Evolutionary conservation across 1,139 yeast species (phyloP).

Genomic region (Saccharomyces pastorianus): DNA sequence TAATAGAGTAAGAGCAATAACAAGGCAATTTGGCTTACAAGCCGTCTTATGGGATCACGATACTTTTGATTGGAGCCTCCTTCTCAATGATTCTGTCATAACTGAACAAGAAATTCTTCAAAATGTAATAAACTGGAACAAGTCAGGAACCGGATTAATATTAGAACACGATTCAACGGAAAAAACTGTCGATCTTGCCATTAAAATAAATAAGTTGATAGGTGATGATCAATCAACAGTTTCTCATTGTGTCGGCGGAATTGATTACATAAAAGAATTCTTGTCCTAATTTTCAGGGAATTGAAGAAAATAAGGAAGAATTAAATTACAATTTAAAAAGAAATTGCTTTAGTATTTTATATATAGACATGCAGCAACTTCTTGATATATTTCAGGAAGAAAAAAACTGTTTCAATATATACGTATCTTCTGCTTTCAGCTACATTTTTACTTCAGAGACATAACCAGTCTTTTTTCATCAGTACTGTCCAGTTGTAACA

Average conservation of each 20-base stretch:
- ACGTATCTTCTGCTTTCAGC: neutral
- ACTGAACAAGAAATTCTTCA: conserved; percentile 44
- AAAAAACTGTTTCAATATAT: neutral
- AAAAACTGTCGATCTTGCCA: conserved; percentile 62
- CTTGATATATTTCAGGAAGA: neutral
- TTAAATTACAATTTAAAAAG: neutral
- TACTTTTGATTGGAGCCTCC: conserved; percentile 82
- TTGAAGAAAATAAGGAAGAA: neutral
- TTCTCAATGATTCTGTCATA: conserved; percentile 28
- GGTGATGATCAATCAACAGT: conserved; percentile 62
- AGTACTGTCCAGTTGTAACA: conserved; percentile 56
- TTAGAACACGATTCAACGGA: conserved; percentile 75
- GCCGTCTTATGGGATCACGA: conserved; percentile 89
- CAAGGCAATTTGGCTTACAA: conserved; percentile 79
- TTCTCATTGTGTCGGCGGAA: conserved; percentile 74
- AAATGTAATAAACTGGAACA: conserved; percentile 48
- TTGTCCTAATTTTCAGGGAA: neutral
- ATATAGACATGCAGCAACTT: neutral
- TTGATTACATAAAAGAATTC: conserved; percentile 31
- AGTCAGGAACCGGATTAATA: conserved; percentile 51
- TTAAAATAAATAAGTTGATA: conserved; percentile 46
- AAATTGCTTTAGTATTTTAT: neutral
- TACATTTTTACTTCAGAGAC: conserved; percentile 42
- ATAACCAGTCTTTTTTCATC: conserved; percentile 66
- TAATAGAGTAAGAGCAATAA: conserved; percentile 69